phyloP scores from a whole-genome alignment of 129 eudicot genomes.

The Oenanthe sinensis region DNA sequence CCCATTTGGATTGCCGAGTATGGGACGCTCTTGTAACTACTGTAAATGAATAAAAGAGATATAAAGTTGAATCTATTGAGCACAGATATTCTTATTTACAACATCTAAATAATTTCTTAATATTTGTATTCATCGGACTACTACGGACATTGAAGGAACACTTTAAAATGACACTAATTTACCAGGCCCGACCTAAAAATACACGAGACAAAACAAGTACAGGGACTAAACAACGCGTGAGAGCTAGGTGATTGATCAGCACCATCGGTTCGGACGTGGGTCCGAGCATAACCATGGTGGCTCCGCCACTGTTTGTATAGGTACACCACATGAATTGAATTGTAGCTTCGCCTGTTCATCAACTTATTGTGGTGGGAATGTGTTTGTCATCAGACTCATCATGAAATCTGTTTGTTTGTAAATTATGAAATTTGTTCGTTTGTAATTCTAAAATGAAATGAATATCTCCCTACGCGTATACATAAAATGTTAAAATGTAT shows the following conservation, averaged over 20 bases:
- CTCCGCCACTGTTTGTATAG: not conserved
- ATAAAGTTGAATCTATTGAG: too few relatives aligned
- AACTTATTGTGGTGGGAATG: slow-evolving; percentile 1
- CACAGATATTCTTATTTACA: too few relatives aligned
- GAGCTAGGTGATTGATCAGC: not conserved
- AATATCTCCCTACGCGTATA: not conserved
- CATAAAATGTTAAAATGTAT: not conserved
- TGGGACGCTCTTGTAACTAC: too few relatives aligned
- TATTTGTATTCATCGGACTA: too few relatives aligned
- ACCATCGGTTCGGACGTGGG: not conserved
- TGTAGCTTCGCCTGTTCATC: not conserved
- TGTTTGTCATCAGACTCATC: not conserved
- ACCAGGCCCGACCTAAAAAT: not conserved
- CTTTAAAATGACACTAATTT: too few relatives aligned
- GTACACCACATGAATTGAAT: not conserved
- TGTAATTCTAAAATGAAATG: not conserved
- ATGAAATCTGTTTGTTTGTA: not conserved
- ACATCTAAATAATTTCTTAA: too few relatives aligned
- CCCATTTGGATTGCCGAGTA: too few relatives aligned
- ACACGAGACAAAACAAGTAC: too few relatives aligned
- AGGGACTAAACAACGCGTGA: not conserved
- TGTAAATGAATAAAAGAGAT: too few relatives aligned
- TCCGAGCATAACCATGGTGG: not conserved
- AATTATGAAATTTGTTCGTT: not conserved
- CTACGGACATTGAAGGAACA: too few relatives aligned